Base-by-base conservation (phyloP, 2,329 filamentous ascomycete genomes). In the Neobulgaria alba region DNA sequence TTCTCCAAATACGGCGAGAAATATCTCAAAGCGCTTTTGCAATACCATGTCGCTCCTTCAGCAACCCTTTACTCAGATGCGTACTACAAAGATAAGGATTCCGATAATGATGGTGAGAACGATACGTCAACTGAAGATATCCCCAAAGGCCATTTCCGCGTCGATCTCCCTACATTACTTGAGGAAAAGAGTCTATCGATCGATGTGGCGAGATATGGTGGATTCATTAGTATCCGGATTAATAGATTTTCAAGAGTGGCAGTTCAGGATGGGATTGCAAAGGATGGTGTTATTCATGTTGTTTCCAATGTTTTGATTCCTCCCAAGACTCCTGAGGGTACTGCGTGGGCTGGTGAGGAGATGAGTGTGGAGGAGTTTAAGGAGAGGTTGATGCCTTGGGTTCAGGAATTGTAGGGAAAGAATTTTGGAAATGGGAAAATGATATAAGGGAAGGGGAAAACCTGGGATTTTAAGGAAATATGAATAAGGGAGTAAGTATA, bases 11-110 rank as follows among this genome's bases (percentile, higher is more conserved):
- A 71, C 38, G 89, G 89, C 2, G 67, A 73, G 48, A 80, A 80
- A 60, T 94, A 86, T 58, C 73, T 95, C 14, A 77, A 75, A 50
- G 85, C 85, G 0, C 66, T 95, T 33, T 68, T 93, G 12, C 69
- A 85, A 65, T 93, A 93, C 58, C 84, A 90, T 55, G 71, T 89
- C 36, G 82, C 82, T 1, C 72, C 78, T 31, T 77, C 85, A 55
- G 72, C 79, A 44, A 89, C 84, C 0, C 65, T 94, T 0, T 95
- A 95, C 68, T 85, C 82, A 4, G 89, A 95, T 57, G 82, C 80
- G 4, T 85, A 81, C 57, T 92, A 88, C 65, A 71, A 71, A 36
- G 55, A 64, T 7, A 65, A 66, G 16, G 45, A 55, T 9, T 23
- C 35, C 5, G 46, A 52, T 4, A 38, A 49, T 9, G 47, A 56